A percentile compares a stretch with the other conserved stretches of the same genome.
Conservation (phyloP, 2,329 filamentous ascomycete species). For the Paraconiothyrium sp. region DNA sequence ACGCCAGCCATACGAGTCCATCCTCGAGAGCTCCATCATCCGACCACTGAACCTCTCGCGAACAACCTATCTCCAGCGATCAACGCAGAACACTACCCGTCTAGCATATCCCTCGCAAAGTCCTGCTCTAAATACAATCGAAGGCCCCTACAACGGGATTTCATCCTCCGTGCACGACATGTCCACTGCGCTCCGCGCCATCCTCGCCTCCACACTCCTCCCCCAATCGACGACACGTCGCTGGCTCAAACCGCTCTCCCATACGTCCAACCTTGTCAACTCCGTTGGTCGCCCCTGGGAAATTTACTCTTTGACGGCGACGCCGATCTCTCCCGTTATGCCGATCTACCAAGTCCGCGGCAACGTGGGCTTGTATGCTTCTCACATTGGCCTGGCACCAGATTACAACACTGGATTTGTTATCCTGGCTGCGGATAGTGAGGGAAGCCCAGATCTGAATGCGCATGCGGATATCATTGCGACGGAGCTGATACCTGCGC, state of each 20-base stretch:
- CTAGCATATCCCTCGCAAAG: no score
- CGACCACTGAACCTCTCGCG: slow-evolving; percentile 54
- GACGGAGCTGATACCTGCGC: slow-evolving; percentile 17
- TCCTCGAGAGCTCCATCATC: slow-evolving; percentile 54
- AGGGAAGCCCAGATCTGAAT: slow-evolving; percentile 18
- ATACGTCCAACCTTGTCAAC: slow-evolving; percentile 45
- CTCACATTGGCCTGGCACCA: slow-evolving; percentile 52
- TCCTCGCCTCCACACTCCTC: slow-evolving; percentile 32
- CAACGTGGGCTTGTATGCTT: slow-evolving; percentile 51
- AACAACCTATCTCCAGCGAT: slow-evolving; percentile 44
- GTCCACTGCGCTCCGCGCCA: slow-evolving; percentile 28
- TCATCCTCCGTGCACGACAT: slow-evolving; percentile 47
- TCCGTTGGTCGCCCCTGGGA: slow-evolving; percentile 52
- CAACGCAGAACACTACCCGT: slow-evolving; percentile 12
- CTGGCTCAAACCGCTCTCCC: slow-evolving; percentile 37
- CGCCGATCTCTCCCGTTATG: slow-evolving; percentile 26
- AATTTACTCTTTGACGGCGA: slow-evolving; percentile 40
- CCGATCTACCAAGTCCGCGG: slow-evolving; percentile 55
- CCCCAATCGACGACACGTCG: background rate
- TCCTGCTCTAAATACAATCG: background rate
- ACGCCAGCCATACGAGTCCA: slow-evolving; percentile 49
- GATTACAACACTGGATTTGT: slow-evolving; percentile 55
- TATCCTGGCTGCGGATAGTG: slow-evolving; percentile 45
- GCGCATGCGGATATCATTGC: slow-evolving; percentile 20
- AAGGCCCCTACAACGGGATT: slow-evolving; percentile 36